Evolutionary conservation across 2,329 filamentous ascomycete genomes (phyloP), one percentile per base, ranked within the genome.

Genomic region (Sporothrix euskadiensis): DNA sequence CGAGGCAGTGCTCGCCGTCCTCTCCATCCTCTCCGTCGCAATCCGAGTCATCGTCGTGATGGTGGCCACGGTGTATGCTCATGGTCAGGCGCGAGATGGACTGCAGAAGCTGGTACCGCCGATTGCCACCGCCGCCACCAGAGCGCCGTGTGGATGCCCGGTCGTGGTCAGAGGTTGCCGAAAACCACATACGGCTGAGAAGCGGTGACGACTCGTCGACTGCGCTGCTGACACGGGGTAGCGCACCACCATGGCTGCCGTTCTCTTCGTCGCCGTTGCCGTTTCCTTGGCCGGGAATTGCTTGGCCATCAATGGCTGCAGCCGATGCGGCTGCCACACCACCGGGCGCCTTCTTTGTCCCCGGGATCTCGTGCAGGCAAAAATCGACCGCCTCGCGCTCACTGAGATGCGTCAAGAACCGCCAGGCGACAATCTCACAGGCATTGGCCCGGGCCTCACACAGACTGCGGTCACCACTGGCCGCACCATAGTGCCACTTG

Each of bases 361-460:
- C 83, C 1, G 91, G 90, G 61, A 94, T 88, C 80, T 94, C 92
- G 76, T 90, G 91, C 47, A 94, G 86, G 72, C 93, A 91, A 78
- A 86, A 92, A 72, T 93, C 89, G 35, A 95, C 90, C 9, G 90
- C 90, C 78, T 94, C 92, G 32, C 89, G 84, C 79, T 94, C 91
- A 1, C 90, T 90, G 44, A 94, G 83, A 72, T 89, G 89, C 19
- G 89, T 89, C 49, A 94, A 84, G 77, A 94, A 93, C 54, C 92
- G 88, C 91, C 92, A 94, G 52, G 92, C 92, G 16, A 94, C 91
- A 75, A 94, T 92, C 82, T 95, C 92, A 79, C 92, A 94, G 39
- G 91, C 92, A 78, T 89, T 88, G 26, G 91, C 91, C 71, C 92
- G 87, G 16, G 91, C 88, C 73, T 91, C 88, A 73, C 89, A 88